Percentiles rank a stretch among this genome's conserved stretches.
phyloP scores from a whole-genome alignment of 129 eudicot species.

The Kitagawia praeruptora region DNA sequence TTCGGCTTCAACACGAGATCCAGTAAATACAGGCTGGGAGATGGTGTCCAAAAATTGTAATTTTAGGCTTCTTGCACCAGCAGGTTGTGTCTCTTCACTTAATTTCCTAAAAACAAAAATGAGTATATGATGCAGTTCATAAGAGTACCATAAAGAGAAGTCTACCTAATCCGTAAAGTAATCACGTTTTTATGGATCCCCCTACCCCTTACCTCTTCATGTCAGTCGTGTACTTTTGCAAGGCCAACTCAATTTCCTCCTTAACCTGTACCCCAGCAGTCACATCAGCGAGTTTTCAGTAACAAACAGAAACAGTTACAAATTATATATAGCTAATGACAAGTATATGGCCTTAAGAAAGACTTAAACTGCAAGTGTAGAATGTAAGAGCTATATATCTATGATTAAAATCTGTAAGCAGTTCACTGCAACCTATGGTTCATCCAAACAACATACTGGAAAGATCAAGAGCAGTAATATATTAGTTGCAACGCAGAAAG shows the following conservation, averaged over 20 bases:
- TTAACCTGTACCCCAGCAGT: constrained; percentile 50
- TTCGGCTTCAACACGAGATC: constrained; percentile 89
- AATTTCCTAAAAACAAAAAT: constrained; percentile 34
- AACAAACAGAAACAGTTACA: background rate
- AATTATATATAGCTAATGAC: background rate
- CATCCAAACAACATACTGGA: background rate
- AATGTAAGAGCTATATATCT: background rate
- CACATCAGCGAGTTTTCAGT: constrained; percentile 6
- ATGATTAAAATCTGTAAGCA: background rate
- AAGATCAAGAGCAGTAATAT: background rate
- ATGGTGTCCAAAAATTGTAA: constrained; percentile 48
- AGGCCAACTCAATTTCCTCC: constrained; percentile 82
- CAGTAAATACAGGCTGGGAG: constrained; percentile 90
- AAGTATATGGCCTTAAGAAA: background rate
- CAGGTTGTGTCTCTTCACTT: constrained; percentile 39
- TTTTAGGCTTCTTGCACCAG: constrained; percentile 57
- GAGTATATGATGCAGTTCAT: constrained; percentile 1
- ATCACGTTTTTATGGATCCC: constrained; percentile 5
- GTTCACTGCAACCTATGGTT: background rate
- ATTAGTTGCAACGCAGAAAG: background rate
- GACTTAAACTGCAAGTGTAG: background rate
- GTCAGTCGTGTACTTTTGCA: constrained; percentile 47
- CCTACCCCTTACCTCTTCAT: constrained; percentile 54
- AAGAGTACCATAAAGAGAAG: constrained; percentile 11
- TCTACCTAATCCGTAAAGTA: constrained; percentile 2